A percentile compares a stretch with the other conserved stretches of the same genome.
These are phyloP conservation scores for Metarhizium humberi DNA, from an alignment of 2,329 filamentous ascomycete genomes.

Conservation along the genomic window DNA sequence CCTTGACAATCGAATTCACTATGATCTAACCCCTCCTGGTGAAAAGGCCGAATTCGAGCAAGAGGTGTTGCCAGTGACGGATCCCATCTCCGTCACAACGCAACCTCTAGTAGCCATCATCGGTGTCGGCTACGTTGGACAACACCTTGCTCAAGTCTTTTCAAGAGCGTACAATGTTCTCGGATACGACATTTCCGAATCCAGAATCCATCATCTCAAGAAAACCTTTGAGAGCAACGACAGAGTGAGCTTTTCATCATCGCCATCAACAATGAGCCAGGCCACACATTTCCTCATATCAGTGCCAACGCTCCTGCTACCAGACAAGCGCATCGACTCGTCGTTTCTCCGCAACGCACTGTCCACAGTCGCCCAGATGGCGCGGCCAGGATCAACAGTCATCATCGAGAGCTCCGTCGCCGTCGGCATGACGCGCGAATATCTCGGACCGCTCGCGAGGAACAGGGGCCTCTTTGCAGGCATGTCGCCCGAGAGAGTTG, in stretches of 20 bases:
- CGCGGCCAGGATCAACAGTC: constrained; percentile 33
- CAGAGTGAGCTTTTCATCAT: constrained; percentile 27
- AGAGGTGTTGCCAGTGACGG: constrained; percentile 4
- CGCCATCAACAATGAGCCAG: constrained; percentile 24
- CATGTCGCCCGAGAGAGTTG: constrained; percentile 45
- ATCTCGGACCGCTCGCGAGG: constrained; percentile 36
- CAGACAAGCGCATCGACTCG: constrained; percentile 37
- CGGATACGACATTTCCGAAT: constrained; percentile 37
- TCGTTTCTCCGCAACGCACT: constrained; percentile 37
- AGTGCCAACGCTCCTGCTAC: constrained; percentile 40
- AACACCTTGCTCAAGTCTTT: constrained; percentile 37
- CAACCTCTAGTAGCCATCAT: constrained; percentile 36
- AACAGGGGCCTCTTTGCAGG: constrained; percentile 33
- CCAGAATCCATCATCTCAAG: constrained; percentile 25
- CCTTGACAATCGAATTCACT: constrained; percentile 15
- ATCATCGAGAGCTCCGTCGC: constrained; percentile 46
- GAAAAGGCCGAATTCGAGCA: constrained; percentile 19
- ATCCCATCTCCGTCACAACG: constrained; percentile 3
- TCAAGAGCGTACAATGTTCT: constrained; percentile 29
- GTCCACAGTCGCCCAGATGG: constrained; percentile 28
- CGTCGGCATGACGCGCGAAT: constrained; percentile 42
- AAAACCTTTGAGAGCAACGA: constrained; percentile 16
- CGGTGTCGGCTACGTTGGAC: constrained; percentile 44
- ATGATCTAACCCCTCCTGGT: constrained; percentile 24
- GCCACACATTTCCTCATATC: constrained; percentile 45